Conservation (phyloP, 441 rosid genomes). For the Geranium incanum region DNA sequence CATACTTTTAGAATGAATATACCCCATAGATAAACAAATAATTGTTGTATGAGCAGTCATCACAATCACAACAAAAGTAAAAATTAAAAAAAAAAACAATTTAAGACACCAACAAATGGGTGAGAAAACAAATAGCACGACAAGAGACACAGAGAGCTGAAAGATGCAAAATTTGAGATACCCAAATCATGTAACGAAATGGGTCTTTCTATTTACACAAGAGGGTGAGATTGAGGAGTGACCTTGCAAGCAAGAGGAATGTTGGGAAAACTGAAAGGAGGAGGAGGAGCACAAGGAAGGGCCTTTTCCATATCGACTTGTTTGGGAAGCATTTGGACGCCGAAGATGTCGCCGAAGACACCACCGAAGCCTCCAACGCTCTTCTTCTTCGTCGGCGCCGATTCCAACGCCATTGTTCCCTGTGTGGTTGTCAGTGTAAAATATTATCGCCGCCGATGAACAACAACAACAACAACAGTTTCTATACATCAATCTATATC, state of each 20-base stretch:
- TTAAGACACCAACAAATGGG: background rate
- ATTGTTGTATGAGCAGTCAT: background rate
- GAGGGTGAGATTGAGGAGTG: background rate
- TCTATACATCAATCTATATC: background rate
- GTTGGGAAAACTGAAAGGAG: background rate
- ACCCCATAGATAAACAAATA: background rate
- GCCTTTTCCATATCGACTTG: background rate
- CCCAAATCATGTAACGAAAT: background rate
- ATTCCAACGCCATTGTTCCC: constrained; percentile 5
- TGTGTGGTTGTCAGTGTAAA: background rate
- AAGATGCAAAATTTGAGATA: background rate
- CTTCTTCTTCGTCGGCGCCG: constrained; percentile 5
- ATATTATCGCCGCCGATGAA: background rate
- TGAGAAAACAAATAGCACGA: background rate
- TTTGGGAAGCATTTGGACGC: background rate
- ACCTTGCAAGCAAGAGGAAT: constrained; percentile 2
- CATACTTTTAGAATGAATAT: background rate
- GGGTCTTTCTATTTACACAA: background rate
- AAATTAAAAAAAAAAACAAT: background rate
- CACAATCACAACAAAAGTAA: background rate
- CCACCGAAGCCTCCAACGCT: constrained; percentile 2
- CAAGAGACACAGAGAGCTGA: background rate
- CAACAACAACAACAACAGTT: background rate
- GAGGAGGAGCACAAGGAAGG: background rate
- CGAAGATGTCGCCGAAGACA: constrained; percentile 1